Evolutionary conservation across 345 rosid species (phyloP).

Genomic region (Clausena lansium): DNA sequence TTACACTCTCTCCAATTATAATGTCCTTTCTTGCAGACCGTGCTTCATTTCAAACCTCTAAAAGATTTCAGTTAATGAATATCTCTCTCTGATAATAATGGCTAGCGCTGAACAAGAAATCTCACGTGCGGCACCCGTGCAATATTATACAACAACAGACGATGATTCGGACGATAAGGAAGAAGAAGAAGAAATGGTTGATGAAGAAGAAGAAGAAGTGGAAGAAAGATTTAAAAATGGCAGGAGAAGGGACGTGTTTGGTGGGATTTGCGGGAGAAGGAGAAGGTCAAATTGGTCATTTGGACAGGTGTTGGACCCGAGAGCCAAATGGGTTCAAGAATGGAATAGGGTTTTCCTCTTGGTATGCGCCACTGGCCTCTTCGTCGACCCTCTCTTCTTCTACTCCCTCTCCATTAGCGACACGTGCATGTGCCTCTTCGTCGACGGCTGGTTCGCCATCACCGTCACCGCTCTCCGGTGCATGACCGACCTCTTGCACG

Average conservation of each 20-base stretch:
- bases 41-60: conserved; percentile 6
- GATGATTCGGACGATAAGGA: conserved; percentile 30
- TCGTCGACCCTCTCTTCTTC: conserved; percentile 93
- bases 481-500: conserved; percentile 81
- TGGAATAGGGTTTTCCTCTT: conserved; percentile 88
- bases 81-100: conserved; percentile 18
- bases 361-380: conserved; percentile 77
- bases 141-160: conserved; percentile 41
- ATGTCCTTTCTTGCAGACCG: conserved; percentile 18
- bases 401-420: conserved; percentile 74
- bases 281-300: conserved; percentile 34
- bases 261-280: conserved; percentile 26
- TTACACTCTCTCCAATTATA: conserved; percentile 15
- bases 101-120: conserved; percentile 30
- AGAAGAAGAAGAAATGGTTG: conserved; percentile 11
- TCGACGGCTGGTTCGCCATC: conserved; percentile 93
- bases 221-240: conserved; percentile 3
- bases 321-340: conserved; percentile 80
- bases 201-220: conserved; percentile 24
- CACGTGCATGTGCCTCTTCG: conserved; percentile 69
- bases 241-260: not conserved
- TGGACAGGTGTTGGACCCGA: conserved; percentile 78
- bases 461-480: conserved; percentile 90
- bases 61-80: not conserved
- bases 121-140: conserved; percentile 33